Percentiles rank a stretch among this genome's conserved stretches.
Evolutionary conservation across 129 eudicot species (phyloP).

Genomic region (Flaveria brownii): DNA sequence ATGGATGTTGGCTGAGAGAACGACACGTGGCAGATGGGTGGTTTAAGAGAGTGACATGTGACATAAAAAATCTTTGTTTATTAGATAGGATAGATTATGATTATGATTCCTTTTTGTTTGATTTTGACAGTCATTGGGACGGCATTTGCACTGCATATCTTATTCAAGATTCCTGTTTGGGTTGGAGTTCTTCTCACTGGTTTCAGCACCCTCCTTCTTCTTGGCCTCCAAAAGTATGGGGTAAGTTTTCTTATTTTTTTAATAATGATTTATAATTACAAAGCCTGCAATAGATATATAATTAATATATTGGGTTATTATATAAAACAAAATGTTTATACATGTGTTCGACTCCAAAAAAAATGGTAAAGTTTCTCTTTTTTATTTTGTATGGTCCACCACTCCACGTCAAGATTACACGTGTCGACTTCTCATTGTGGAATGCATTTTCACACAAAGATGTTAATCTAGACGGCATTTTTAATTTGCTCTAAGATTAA

Average conservation of each 20-base stretch:
- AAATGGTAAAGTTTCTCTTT: too few relatives aligned
- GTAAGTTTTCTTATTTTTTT: conserved; percentile 42
- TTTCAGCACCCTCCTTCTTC: conserved; percentile 79
- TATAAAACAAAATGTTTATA: neutral
- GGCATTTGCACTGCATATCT: conserved; percentile 88
- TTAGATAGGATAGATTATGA: too few relatives aligned
- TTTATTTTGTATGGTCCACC: too few relatives aligned
- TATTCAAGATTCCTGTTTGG: conserved; percentile 91
- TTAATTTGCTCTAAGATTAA: too few relatives aligned
- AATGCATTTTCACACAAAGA: too few relatives aligned
- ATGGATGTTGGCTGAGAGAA: too few relatives aligned
- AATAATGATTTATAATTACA: neutral
- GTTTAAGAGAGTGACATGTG: too few relatives aligned
- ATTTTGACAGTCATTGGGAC: conserved; percentile 81
- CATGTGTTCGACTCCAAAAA: neutral
- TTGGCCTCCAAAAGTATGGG: conserved; percentile 92
- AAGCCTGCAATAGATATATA: neutral
- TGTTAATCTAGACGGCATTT: too few relatives aligned
- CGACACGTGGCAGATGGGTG: too few relatives aligned
- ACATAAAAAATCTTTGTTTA: too few relatives aligned
- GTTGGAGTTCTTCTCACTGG: conserved; percentile 90
- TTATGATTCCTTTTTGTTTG: neutral
- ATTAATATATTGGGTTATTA: neutral
- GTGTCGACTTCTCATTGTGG: too few relatives aligned
- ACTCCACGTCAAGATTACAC: too few relatives aligned